Base-by-base conservation (phyloP, 805 yeast genomes). In the Lachancea meyersii region DNA sequence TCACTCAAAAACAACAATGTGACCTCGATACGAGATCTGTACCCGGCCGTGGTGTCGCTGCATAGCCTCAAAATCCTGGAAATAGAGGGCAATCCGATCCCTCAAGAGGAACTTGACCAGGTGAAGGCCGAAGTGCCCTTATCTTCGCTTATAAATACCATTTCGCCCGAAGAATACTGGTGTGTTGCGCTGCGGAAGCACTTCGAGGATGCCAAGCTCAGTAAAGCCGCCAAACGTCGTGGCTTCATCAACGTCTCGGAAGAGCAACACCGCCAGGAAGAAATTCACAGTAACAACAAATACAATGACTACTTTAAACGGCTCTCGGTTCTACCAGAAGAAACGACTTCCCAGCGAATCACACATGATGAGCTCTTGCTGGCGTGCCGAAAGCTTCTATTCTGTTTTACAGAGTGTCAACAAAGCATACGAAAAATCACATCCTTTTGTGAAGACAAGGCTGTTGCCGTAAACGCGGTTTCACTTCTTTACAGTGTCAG, bases 211-310 rank as follows among this genome's bases (percentile, higher is more conserved):
- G 31, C 44, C 30, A 55, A 51, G 46, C 44, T 51, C 38, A 72
- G 83, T n/a, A 71, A 79, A 43, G 85, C 86, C 4, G 77, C 86
- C 0, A 77, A 82, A 55, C 68, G 91, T 48, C 82, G 81, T 88
- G 91, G 89, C 0, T 73, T 83, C 41, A 77, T 83, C 30, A 55
- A 48, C 31, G 45, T 42, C 19, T 35, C 44, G 21, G 38, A 35
- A 11, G 46, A 42, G 14, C 40, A 46, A 19, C 38, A 35, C 16
- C 46, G 43, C 8, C 45, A 37, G 28, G 41, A 42, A 31, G 63
- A 61, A 30, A 46, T 59, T 7, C 57, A 61, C 47, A 60, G 55
- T 31, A 61, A 62, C 39, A 53, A 63, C 32, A 76, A 72, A 50
- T 75, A 77, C 30, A 76, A 76, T 18, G 86, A 84, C 19, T 80